phyloP scores from a whole-genome alignment of 257 asterid genomes.

The Handroanthus guayacan region DNA sequence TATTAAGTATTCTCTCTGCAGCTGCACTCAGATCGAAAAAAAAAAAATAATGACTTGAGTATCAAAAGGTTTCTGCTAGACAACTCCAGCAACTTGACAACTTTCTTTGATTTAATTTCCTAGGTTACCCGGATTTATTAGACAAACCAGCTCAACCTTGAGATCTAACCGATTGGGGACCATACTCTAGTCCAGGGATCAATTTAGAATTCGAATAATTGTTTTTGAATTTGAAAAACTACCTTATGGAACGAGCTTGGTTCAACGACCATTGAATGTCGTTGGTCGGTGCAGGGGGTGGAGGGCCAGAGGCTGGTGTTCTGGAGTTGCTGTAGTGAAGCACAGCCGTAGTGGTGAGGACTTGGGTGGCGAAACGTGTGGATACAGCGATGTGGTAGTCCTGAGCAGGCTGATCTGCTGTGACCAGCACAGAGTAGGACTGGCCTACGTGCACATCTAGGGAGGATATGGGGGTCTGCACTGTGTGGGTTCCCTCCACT shows the following conservation, averaged over 20 bases:
- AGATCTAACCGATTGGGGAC: no score
- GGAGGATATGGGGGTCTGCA: slow-evolving; percentile 54
- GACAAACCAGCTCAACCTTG: no score
- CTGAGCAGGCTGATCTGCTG: slow-evolving; percentile 57
- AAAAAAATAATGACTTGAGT: no score
- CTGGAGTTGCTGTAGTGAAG: slow-evolving; percentile 58
- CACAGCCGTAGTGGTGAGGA: slow-evolving; percentile 59
- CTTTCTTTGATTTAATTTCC: no score
- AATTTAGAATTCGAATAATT: no score
- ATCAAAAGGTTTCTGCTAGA: no score
- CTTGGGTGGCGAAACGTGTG: slow-evolving; percentile 49
- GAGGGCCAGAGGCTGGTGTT: slow-evolving; percentile 48
- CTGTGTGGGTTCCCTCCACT: slow-evolving; percentile 77
- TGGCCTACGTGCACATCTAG: slow-evolving; percentile 82
- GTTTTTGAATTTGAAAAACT: not conserved
- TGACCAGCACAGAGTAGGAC: slow-evolving; percentile 67
- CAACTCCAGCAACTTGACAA: no score
- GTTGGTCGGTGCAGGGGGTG: slow-evolving; percentile 47
- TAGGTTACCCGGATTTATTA: no score
- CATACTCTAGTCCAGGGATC: no score
- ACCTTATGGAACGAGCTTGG: slow-evolving; percentile 81
- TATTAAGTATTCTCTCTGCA: no score
- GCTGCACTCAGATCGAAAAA: no score
- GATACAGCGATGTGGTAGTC: slow-evolving; percentile 68
- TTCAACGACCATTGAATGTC: slow-evolving; percentile 55